Conservation (phyloP, 768 basidiomycete genomes). For the Arthromyces matolae region DNA sequence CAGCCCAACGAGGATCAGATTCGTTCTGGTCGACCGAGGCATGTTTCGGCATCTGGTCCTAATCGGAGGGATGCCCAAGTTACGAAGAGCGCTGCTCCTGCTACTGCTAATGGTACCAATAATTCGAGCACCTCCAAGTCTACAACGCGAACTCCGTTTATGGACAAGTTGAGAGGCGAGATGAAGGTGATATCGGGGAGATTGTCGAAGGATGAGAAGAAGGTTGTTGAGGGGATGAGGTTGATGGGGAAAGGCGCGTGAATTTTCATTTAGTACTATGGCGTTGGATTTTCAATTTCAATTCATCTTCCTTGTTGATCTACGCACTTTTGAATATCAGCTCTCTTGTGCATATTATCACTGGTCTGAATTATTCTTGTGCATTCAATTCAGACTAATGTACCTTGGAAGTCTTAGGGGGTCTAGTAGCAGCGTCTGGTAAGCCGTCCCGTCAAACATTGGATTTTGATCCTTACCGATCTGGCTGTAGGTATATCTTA, state of each 20-base stretch:
- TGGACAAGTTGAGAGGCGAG: constrained; percentile 38
- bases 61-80: neutral
- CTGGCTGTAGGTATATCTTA: too few species aligned
- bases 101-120: neutral
- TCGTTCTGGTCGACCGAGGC: too few species aligned
- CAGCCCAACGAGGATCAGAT: neutral
- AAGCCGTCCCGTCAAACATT: too few species aligned
- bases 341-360: too few species aligned
- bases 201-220: constrained; percentile 30
- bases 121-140: neutral
- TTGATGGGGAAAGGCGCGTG: constrained; percentile 26
- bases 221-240: constrained; percentile 34
- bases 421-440: too few species aligned
- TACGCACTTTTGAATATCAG: too few species aligned
- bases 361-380: too few species aligned
- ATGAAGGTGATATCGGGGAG: constrained; percentile 37
- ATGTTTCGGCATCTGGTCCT: too few species aligned
- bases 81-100: neutral
- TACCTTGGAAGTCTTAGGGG: too few species aligned
- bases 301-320: neutral
- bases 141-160: constrained; percentile 20
- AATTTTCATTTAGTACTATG: too few species aligned
- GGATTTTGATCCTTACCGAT: too few species aligned
- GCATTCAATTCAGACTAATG: too few species aligned
- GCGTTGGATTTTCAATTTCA: neutral